Conservation (phyloP, 1,284 basidiomycete genomes). For the Termitomyces sp. region DNA sequence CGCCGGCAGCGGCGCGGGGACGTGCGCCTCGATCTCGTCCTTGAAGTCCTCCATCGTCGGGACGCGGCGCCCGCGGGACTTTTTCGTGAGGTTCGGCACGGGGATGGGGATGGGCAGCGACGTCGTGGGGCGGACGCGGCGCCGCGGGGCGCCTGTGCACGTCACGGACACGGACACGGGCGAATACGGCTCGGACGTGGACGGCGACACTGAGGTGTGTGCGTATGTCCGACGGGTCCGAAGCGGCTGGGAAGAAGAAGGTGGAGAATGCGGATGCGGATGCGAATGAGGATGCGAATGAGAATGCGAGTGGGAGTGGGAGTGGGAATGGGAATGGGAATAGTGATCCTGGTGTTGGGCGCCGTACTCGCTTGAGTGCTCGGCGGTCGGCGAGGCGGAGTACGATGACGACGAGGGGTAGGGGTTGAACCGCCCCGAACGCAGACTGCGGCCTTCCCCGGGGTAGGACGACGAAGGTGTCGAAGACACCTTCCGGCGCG, state of each 20-base stretch:
- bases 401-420: conserved; percentile 14
- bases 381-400: conserved; percentile 7
- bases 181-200: conserved; percentile 10
- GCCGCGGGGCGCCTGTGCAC: conserved; percentile 1
- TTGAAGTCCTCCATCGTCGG: conserved; percentile 47
- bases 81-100: conserved; percentile 69
- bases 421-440: conserved; percentile 16
- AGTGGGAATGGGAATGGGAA: not conserved
- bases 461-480: conserved; percentile 4
- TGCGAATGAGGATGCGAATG: too few species aligned
- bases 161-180: conserved; percentile 6
- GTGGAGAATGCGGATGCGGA: not conserved
- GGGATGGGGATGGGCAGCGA: conserved; percentile 45
- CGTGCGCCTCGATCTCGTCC: conserved; percentile 29
- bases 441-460: conserved; percentile 9
- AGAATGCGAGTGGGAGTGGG: not conserved
- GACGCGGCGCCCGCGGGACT: conserved; percentile 64
- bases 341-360: conserved; percentile 1
- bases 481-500: conserved; percentile 22
- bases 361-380: conserved; percentile 2
- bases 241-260: not conserved
- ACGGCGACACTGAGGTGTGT: conserved; percentile 10
- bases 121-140: conserved; percentile 11
- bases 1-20: conserved; percentile 19
- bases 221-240: conserved; percentile 10